A percentile compares a stretch with the other conserved stretches of the same genome.
These are phyloP conservation scores for Solanum hybrid DNA, from an alignment of 305 asterid genomes.

Conservation along the genomic window DNA sequence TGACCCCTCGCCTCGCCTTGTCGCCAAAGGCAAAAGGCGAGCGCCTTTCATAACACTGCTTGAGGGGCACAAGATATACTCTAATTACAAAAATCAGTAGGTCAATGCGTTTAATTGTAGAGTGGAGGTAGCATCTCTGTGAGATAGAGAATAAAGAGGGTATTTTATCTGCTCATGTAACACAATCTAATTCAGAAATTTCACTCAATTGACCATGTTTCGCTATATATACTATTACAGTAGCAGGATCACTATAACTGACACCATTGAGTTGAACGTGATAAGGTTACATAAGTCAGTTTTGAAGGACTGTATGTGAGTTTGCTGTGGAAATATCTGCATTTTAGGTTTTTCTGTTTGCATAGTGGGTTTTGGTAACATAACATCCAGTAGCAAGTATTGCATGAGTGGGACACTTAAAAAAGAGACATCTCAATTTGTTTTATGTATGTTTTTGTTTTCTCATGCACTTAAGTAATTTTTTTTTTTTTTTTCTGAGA, in stretches of 20 bases:
- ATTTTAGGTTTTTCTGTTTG: background rate
- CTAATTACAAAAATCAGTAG: background rate
- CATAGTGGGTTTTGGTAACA: background rate
- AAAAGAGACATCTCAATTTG: background rate
- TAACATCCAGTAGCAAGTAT: background rate
- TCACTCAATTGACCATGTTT: background rate
- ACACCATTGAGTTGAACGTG: background rate
- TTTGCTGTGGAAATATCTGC: background rate
- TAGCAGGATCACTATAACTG: background rate
- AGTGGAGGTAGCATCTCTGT: background rate
- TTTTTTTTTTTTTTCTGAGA: background rate
- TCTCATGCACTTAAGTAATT: background rate
- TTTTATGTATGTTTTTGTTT: background rate
- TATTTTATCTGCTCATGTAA: background rate
- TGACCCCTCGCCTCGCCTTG: no score
- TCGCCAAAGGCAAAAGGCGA: no score
- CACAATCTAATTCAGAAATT: background rate
- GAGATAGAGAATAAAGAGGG: background rate
- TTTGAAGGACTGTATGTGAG: background rate
- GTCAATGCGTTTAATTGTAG: background rate
- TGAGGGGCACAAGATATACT: background rate
- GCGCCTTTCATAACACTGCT: background rate
- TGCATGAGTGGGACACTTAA: background rate
- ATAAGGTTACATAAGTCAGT: background rate
- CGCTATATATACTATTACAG: background rate